Percentiles rank a stretch among this genome's conserved stretches.
These are phyloP conservation scores for Calonectria ilicicola DNA, from an alignment of 2,329 filamentous ascomycete species.

Conservation along the genomic window DNA sequence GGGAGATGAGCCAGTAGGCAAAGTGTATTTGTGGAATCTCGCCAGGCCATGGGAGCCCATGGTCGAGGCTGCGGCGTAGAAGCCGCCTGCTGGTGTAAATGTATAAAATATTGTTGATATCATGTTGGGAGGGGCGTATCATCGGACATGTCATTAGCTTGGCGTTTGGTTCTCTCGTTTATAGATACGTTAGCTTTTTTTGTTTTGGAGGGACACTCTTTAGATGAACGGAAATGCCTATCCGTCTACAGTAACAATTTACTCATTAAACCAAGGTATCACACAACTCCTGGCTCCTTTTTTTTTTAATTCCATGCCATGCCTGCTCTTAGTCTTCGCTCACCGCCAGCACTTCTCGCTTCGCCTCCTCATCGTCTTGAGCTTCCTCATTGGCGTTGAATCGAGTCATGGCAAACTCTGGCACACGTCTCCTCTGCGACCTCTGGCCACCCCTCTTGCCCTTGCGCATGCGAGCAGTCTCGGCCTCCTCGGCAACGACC, in stretches of 20 bases:
- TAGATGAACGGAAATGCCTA: constrained; percentile 33
- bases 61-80: constrained; percentile 52
- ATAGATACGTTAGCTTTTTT: constrained; percentile 12
- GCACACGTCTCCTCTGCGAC: constrained; percentile 52
- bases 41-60: constrained; percentile 57
- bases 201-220: constrained; percentile 17
- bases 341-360: constrained; percentile 39
- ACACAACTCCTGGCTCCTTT: constrained; percentile 44
- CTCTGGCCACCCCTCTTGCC: constrained; percentile 49
- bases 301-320: constrained; percentile 32
- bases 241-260: constrained; percentile 33
- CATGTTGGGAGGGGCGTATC: not conserved
- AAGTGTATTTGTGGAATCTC: constrained; percentile 57
- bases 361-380: constrained; percentile 36
- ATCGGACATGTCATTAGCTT: constrained; percentile 8
- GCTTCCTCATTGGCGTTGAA: constrained; percentile 59
- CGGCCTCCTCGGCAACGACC: constrained; percentile 60
- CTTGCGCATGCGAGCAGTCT: constrained; percentile 52
- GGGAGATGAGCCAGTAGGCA: constrained; percentile 46
- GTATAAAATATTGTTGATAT: not conserved
- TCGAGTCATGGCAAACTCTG: constrained; percentile 69
- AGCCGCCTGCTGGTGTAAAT: not conserved
- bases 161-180: constrained; percentile 33
- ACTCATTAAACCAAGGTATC: constrained; percentile 46
- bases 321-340: constrained; percentile 36